Percentiles rank a stretch among this genome's conserved stretches.
phyloP scores from a whole-genome alignment of 768 basidiomycete species.

The Erythrobasidium yunnanense region DNA sequence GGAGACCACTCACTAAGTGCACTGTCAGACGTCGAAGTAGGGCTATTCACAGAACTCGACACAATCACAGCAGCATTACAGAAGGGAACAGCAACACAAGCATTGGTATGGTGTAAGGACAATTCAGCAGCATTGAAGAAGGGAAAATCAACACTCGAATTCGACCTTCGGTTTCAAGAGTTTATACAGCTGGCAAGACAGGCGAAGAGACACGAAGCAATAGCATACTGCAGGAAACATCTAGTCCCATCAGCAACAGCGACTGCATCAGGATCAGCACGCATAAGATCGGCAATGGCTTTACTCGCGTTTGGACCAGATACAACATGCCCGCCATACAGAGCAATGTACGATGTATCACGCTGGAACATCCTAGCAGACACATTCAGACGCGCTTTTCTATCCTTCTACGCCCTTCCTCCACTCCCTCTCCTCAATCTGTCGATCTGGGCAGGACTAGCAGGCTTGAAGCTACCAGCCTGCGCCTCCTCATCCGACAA shows the following conservation, averaged over 20 bases:
- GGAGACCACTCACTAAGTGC: slow-evolving; percentile 66
- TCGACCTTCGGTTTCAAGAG: slow-evolving; percentile 87
- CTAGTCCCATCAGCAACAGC: slow-evolving; percentile 51
- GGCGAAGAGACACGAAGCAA: slow-evolving; percentile 60
- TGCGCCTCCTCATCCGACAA: slow-evolving; percentile 49
- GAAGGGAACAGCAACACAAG: slow-evolving; percentile 70
- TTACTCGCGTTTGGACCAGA: slow-evolving; percentile 53
- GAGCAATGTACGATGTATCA: slow-evolving; percentile 68
- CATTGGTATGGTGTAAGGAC: slow-evolving; percentile 89
- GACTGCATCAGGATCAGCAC: neutral
- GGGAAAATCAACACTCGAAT: slow-evolving; percentile 86
- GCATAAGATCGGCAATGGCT: slow-evolving; percentile 27
- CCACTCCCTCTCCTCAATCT: slow-evolving; percentile 76
- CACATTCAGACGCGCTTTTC: slow-evolving; percentile 74
- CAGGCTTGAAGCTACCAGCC: slow-evolving; percentile 75
- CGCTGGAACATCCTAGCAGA: slow-evolving; percentile 67
- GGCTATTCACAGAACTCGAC: slow-evolving; percentile 77
- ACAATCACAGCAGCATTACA: slow-evolving; percentile 72
- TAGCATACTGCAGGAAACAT: slow-evolving; percentile 70
- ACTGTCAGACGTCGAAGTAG: slow-evolving; percentile 52
- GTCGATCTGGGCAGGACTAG: slow-evolving; percentile 79
- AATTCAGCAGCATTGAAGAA: slow-evolving; percentile 86
- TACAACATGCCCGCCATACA: slow-evolving; percentile 67
- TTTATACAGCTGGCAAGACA: slow-evolving; percentile 80
- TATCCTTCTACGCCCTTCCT: slow-evolving; percentile 74